A percentile compares a stretch with the other conserved stretches of the same genome.
phyloP scores from a whole-genome alignment of 2,329 filamentous ascomycete species.

The Bisporella sp. region DNA sequence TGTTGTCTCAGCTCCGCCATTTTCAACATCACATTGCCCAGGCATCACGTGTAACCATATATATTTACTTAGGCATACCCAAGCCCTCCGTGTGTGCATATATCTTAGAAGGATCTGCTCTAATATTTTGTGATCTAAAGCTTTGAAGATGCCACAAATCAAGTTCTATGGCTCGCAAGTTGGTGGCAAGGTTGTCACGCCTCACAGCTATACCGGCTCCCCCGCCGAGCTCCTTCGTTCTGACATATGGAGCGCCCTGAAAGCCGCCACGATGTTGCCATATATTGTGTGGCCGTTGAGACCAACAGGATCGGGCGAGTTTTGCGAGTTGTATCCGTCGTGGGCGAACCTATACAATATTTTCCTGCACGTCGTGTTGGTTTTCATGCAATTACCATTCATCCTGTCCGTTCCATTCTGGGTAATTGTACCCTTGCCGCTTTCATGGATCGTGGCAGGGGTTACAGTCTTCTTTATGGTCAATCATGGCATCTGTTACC shows the following conservation, averaged over 20 bases:
- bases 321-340: constrained; percentile 60
- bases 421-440: constrained; percentile 39
- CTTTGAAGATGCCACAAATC: constrained; percentile 29
- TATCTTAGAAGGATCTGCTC: no score
- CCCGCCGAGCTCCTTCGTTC: constrained; percentile 31
- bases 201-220: constrained; percentile 49
- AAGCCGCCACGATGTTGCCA: constrained; percentile 36
- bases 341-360: constrained; percentile 49
- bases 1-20: no score
- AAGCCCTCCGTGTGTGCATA: no score
- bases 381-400: constrained; percentile 53
- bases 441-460: constrained; percentile 38
- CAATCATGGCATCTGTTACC: constrained; percentile 43
- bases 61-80: no score
- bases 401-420: constrained; percentile 49
- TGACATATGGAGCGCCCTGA: constrained; percentile 32
- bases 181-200: constrained; percentile 49
- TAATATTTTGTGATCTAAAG: no score
- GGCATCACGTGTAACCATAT: no score
- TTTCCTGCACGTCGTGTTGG: constrained; percentile 49
- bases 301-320: constrained; percentile 42
- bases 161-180: constrained; percentile 53
- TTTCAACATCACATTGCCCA: no score
- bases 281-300: constrained; percentile 53
- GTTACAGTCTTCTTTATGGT: constrained; percentile 39